Percentiles rank a stretch among this genome's conserved stretches.
phyloP scores from a whole-genome alignment of 805 yeast species.

The Candida tibetensis region DNA sequence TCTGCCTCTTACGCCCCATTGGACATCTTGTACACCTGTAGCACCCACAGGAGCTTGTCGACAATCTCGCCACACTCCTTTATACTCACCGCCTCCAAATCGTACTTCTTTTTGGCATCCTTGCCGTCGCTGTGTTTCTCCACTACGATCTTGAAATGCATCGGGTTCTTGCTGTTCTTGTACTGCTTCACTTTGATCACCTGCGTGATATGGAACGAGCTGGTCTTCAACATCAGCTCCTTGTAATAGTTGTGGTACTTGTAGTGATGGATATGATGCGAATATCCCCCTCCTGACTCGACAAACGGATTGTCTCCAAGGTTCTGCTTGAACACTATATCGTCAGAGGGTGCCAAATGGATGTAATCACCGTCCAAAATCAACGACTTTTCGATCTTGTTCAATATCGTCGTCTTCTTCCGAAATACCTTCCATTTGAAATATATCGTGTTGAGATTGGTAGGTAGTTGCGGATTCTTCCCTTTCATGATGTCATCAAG shows the following conservation, averaged over 20 bases:
- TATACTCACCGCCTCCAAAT: slow-evolving; percentile 69
- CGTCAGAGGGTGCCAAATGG: slow-evolving; percentile 83
- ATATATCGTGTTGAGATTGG: slow-evolving; percentile 53
- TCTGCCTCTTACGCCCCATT: too few relatives aligned
- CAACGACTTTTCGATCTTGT: slow-evolving; percentile 75
- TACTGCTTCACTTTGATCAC: slow-evolving; percentile 74
- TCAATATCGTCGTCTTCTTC: slow-evolving; percentile 78
- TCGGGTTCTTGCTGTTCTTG: slow-evolving; percentile 56
- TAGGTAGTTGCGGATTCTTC: slow-evolving; percentile 28
- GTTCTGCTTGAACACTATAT: slow-evolving; percentile 44
- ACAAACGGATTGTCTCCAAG: slow-evolving; percentile 33
- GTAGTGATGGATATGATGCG: slow-evolving; percentile 36
- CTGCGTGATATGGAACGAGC: slow-evolving; percentile 82
- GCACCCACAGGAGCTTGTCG: slow-evolving; percentile 57
- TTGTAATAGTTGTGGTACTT: slow-evolving; percentile 44
- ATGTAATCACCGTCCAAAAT: slow-evolving; percentile 94
- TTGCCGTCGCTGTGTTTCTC: slow-evolving; percentile 34
- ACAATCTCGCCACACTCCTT: slow-evolving; percentile 73
- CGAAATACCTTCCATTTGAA: slow-evolving; percentile 87
- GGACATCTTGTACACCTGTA: slow-evolving; percentile 49
- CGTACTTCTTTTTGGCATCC: slow-evolving; percentile 74
- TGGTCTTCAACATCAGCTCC: slow-evolving; percentile 76
- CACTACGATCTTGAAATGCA: slow-evolving; percentile 78
- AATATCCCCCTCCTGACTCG: slow-evolving; percentile 6
- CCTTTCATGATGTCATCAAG: slow-evolving; percentile 31